Base-by-base conservation (phyloP, 495 filamentous ascomycete species). In the Cercophora sp. region DNA sequence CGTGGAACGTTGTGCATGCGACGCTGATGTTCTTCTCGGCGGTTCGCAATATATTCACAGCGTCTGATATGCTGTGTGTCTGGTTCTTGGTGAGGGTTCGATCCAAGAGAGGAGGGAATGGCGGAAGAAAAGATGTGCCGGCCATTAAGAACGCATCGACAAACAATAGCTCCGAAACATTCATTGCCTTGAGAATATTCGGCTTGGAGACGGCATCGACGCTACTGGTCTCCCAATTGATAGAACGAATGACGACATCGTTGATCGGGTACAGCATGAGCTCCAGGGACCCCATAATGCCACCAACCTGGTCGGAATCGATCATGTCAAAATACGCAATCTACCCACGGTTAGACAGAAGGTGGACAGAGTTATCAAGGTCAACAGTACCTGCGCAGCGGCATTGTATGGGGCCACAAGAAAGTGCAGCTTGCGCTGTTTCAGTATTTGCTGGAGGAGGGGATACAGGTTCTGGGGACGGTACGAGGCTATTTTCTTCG, bases 351-450 rank as follows among this genome's bases (percentile, higher is more conserved):
- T 65, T 13, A 67, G 70, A 18, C 54, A 31, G 8, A 25, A 56
- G 35, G 51, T 51, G 20, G 5, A 23, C 22, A 8, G 20, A 20
- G 29, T 11, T 8, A 3, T n/a, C 10, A 20, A 19, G 25, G 39
- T 70, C 19, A 48, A 24, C 15, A 11, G n/a, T 36, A 95, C 90
- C 81, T 97, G 92, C 43, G 90, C 88, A 54, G 87, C 85, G 37
- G 92, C 89, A 61, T 85, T 88, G 69, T 91, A 96, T 3, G 93
- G 94, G 11, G 94, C 87, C 44, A 96, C 88, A 44, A 88, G 79
- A 65, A 91, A 96, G 31, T 88, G 78, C 35, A 96, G 73, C 4
- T 77, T 77, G 51, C 84, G 77, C 48, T 87, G 76, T 50, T 76
- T 70, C 26, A 97, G 76, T 26, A 90, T 82, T 32, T 78, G 72